These are phyloP conservation scores for Candida sakaeoensis DNA, from an alignment of 805 yeast genomes.

Conservation along the genomic window DNA sequence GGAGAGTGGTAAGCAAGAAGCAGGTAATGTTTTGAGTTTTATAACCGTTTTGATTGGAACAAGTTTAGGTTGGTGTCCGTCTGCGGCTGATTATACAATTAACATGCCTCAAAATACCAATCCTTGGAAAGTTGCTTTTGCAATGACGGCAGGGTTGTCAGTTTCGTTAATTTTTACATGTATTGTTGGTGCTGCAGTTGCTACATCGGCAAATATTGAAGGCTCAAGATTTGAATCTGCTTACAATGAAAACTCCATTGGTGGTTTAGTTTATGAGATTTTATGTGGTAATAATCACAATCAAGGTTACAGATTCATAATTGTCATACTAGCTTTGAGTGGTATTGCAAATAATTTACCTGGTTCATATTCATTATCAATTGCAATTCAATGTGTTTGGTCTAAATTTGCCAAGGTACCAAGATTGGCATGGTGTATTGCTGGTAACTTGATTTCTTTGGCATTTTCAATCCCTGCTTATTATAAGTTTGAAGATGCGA, in stretches of 20 bases:
- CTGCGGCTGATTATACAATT: slow-evolving; percentile 32
- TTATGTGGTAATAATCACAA: slow-evolving; percentile 23
- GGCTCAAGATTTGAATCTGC: slow-evolving; percentile 7
- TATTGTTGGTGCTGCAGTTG: slow-evolving; percentile 31
- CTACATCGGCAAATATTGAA: slow-evolving; percentile 16
- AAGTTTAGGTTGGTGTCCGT: slow-evolving; percentile 31
- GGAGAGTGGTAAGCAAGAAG: slow-evolving; percentile 22
- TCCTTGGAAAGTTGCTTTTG: slow-evolving; percentile 23
- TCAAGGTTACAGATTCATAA: slow-evolving; percentile 29
- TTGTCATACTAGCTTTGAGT: slow-evolving; percentile 28
- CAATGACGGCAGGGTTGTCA: slow-evolving; percentile 26
- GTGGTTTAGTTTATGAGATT: slow-evolving; percentile 29
- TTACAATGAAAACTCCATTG: slow-evolving; percentile 24
- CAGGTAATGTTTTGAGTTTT: slow-evolving; percentile 28
- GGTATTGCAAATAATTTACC: slow-evolving; percentile 32
- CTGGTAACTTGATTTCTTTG: slow-evolving; percentile 28
- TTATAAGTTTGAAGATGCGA: slow-evolving; percentile 26
- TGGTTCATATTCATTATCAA: slow-evolving; percentile 29
- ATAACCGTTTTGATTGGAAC: slow-evolving; percentile 29
- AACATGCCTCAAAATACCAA: slow-evolving; percentile 27
- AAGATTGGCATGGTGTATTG: slow-evolving; percentile 31
- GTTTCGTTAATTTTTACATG: slow-evolving; percentile 26
- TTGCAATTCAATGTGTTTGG: slow-evolving; percentile 31
- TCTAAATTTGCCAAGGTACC: slow-evolving; percentile 27
- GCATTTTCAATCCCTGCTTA: slow-evolving; percentile 34